Base-by-base conservation (phyloP, 495 filamentous ascomycete genomes). In the Lasiosphaeriaceae sp. region DNA sequence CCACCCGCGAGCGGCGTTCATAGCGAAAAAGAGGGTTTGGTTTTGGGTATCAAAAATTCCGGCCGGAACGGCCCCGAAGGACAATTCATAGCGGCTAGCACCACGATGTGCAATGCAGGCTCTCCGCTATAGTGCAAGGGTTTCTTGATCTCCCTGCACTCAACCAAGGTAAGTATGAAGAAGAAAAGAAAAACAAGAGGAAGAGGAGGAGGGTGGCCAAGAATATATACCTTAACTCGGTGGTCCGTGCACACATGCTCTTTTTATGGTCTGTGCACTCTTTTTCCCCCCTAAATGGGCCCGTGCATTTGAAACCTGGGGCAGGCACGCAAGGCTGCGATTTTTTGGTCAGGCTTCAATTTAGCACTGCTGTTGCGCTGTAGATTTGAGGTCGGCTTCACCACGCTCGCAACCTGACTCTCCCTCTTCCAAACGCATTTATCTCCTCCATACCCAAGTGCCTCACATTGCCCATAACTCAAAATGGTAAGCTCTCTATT, bases 401-500 rank as follows among this genome's bases (percentile, higher is more conserved):
- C 3, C 26, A 31, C 26, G 4, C 26, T 31, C 26, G 26, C 26
- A 9, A 31, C 3, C 26, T 9, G 26, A 3, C 9, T 31, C 26
- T 31, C 26, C 9, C 26, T 31, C 9, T 31, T 3, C 26, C 9
- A 9, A 3, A 9, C 26, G 26, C 26, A 31, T 9, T 3, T 31
- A 3, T 4, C 26, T 31, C 9, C 26, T 31, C 26, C n/a, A n/a
- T 4, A 31, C 26, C 26, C 9, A 9, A 31, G 26, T 3, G 26
- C 26, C 26, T 31, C 26, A 31, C 8, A 23, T 16, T 20, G 9
- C 49, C 26, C 8, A 19, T 6, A 48, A 17, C 11, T 57, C 63
- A 73, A 69, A 58, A 71, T 71, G 66, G 66, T 66, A 65, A 44
- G 60, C 48, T 16, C 21, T 12, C 31, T 22, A 7, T 19, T 11